Evolutionary conservation across 805 yeast species (phyloP), one percentile per base, ranked within the genome.

Genomic region (Starmerella asiatica): DNA sequence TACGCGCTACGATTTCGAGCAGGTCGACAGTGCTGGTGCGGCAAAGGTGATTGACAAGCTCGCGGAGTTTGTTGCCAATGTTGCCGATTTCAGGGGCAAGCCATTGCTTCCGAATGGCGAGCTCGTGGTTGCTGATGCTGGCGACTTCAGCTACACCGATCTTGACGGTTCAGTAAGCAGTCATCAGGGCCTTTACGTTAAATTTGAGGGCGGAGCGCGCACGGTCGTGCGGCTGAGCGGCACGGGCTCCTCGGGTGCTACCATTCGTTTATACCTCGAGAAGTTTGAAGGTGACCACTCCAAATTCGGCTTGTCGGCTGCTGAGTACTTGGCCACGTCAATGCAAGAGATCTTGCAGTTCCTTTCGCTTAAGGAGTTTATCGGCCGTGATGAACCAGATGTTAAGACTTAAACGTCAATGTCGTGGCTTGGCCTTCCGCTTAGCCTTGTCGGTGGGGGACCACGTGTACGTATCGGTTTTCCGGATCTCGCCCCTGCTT

Each of bases 221-320:
- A 74, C 86, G 38, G 81, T 91, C 28, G 80, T 84, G 39, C 78
- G 98, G 61, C 69, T 91, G 48, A 84, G 95, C 0, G 98, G 98
- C 41, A 88, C 98, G 2, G 98, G 98, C 14, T 85, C 96, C 2
- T 78, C 94, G 2, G 98, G 98, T 36, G 97, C 98, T 17, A 88
- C 98, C 5, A 85, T 91, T 44, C 75, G 98, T 61, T 68, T 88
- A 51, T 88, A 88, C 63, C 64, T 88, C 56, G 97, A 88, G 62
- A 79, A 77, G 60, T 84, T 80, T 64, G 74, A 81, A 20, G 51
- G 60, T 34, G 91, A 83, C 55, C 15, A 32, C 20, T 46, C 71
- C 16, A 68, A 68, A 30, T 72, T 69, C 54, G 54, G 53, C 5
- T 47, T 60, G 48, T 59, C 66, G 34, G 88, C 85, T 11, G 79